Conservation (phyloP, 768 basidiomycete species). For the Mycena venus region DNA sequence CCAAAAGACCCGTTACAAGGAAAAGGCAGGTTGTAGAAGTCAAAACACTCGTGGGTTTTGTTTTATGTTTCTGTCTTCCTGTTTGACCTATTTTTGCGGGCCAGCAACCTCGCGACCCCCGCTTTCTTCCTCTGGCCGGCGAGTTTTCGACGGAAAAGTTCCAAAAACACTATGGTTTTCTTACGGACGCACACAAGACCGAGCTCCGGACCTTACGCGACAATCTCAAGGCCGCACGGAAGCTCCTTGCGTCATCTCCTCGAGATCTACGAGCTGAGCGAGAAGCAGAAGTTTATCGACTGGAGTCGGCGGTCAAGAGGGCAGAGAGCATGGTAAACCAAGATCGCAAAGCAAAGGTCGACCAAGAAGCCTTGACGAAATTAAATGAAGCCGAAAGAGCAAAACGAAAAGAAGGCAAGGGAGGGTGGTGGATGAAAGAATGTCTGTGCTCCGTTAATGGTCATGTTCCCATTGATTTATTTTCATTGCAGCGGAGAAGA, state of each 20-base stretch:
- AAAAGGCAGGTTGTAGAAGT: conserved; percentile 78
- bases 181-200: conserved; percentile 70
- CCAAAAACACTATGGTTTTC: conserved; percentile 79
- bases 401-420: conserved; percentile 83
- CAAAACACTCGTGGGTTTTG: conserved; percentile 67
- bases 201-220: conserved; percentile 79
- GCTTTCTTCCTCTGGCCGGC: conserved; percentile 84
- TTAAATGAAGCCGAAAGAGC: conserved; percentile 70
- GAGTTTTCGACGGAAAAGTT: conserved; percentile 76
- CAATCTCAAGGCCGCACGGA: conserved; percentile 77
- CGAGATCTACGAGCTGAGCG: conserved; percentile 69
- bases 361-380: conserved; percentile 73
- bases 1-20: conserved; percentile 87
- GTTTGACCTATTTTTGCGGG: background rate
- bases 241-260: conserved; percentile 72
- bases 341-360: conserved; percentile 77
- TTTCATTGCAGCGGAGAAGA: conserved; percentile 76
- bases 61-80: background rate
- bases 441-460: conserved; percentile 57
- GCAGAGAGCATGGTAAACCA: conserved; percentile 83
- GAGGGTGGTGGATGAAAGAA: conserved; percentile 88
- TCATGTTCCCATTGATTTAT: conserved; percentile 9
- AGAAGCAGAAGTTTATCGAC: conserved; percentile 74
- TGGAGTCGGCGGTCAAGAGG: conserved; percentile 83
- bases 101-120: conserved; percentile 88